Evolutionary conservation across 192 early-diverging fungal genomes (phyloP), one percentile per base, ranked within the genome.

Genomic region (Mortierella antarctica): DNA sequence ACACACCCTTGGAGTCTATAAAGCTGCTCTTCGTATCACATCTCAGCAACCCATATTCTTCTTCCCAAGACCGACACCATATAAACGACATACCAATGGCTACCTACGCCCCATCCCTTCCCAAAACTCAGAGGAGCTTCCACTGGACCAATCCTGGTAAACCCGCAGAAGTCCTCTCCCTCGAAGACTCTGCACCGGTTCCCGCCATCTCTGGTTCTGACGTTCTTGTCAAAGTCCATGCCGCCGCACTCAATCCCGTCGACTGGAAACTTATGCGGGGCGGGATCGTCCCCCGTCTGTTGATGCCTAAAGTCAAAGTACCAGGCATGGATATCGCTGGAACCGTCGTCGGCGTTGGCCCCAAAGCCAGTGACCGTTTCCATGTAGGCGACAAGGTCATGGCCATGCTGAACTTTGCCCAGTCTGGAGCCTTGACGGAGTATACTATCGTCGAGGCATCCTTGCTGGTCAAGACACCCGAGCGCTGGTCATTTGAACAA

Each of bases 221-320:
- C 14, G 23, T 81, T 9, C 68, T 84, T 5, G 54, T 84, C 63
- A 80, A 81, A 60, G 73, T 84, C 20, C 53, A 72, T 44, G 83
- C 83, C 5, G 20, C 76, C 2, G 76, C 76, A 4, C 41, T 84
- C 20, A 84, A 84, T 54, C 83, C 83, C n/a, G 58, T 75, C 9
- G 83, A 84, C 11, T 84, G 70, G 63, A 84, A 84, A 48, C n/a
- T 81, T 20, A 80, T 78, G 78, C 51, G 46, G 44, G 77, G 83
- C 6, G 65, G 65, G 0, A 31, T 31, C 12, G 6, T 72, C 9
- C 40, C 69, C 2, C 23, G 53, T 7, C 40, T 71, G 0, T 39
- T 67, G 9, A 68, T 71, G 64, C 62, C 78, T 12, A 62, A 31
- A n/a, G 15, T 74, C 40, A 81, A 72, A 39, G 59, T 74, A 41